These are phyloP conservation scores for Apiotrichum akiyoshidainum DNA, from an alignment of 1,284 basidiomycete genomes.

Conservation along the genomic window DNA sequence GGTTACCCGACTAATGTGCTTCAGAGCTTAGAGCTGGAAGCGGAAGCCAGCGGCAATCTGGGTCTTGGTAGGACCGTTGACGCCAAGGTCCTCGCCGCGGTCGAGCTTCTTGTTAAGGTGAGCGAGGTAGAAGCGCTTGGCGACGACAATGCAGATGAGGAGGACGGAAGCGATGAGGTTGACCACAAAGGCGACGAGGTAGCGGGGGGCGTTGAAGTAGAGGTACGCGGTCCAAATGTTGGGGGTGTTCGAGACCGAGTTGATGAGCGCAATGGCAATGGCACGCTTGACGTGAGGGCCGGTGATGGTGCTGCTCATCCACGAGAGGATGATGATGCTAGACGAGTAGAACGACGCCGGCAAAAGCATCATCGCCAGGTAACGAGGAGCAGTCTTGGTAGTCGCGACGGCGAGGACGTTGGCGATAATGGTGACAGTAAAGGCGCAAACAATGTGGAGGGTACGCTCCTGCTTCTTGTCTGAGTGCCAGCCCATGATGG, in stretches of 20 bases:
- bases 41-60: conserved; percentile 45
- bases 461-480: conserved; percentile 15
- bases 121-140: conserved; percentile 35
- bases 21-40: conserved; percentile 45
- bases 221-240: conserved; percentile 37
- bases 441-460: conserved; percentile 9
- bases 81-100: conserved; percentile 36
- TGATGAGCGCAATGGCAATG: conserved; percentile 34
- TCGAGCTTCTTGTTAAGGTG: conserved; percentile 45
- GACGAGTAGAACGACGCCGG: conserved; percentile 32
- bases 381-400: conserved; percentile 26
- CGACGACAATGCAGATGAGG: conserved; percentile 25
- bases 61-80: conserved; percentile 34
- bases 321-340: conserved; percentile 29
- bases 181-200: conserved; percentile 25
- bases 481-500: conserved; percentile 19
- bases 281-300: conserved; percentile 37
- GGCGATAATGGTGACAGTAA: conserved; percentile 50
- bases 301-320: conserved; percentile 30
- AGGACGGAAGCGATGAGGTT: conserved; percentile 25
- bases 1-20: too few relatives aligned
- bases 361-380: conserved; percentile 25
- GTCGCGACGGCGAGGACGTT: conserved; percentile 52
- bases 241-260: conserved; percentile 24
- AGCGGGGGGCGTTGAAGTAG: conserved; percentile 23